Percentiles rank a stretch among this genome's conserved stretches.
These are phyloP conservation scores for Spiromastix sp. DNA, from an alignment of 2,329 filamentous ascomycete species.

Conservation along the genomic window DNA sequence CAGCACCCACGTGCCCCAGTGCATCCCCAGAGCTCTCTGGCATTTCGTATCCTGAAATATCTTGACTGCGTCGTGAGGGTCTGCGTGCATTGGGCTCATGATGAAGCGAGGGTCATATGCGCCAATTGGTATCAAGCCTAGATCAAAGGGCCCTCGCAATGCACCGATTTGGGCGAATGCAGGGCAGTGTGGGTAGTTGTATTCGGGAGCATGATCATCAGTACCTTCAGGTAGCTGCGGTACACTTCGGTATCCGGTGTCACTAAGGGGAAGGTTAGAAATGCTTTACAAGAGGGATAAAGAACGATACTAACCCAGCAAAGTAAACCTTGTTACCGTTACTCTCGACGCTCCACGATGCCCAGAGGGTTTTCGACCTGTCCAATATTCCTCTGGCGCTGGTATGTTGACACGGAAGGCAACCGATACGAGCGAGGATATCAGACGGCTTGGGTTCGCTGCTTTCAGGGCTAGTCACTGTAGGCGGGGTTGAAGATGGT, in stretches of 20 bases:
- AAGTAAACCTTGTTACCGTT: conserved; percentile 76
- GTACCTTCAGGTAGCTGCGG: conserved; percentile 49
- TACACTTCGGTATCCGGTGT: conserved; percentile 82
- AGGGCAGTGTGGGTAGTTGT: conserved; percentile 62
- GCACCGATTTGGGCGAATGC: conserved; percentile 77
- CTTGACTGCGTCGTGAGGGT: conserved; percentile 78
- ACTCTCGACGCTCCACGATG: conserved; percentile 69
- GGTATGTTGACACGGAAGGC: conserved; percentile 76
- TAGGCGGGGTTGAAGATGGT: conserved; percentile 17
- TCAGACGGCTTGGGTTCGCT: conserved; percentile 21
- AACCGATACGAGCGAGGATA: conserved; percentile 64
- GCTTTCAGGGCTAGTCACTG: conserved; percentile 21
- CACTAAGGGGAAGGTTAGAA: conserved; percentile 40
- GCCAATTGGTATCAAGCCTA: conserved; percentile 87
- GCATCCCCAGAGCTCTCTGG: conserved; percentile 68
- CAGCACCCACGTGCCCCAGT: conserved; percentile 84
- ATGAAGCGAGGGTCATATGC: conserved; percentile 59
- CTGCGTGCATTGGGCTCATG: conserved; percentile 74
- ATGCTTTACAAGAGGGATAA: conserved; percentile 9
- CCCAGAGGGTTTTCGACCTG: conserved; percentile 70
- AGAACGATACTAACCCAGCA: conserved; percentile 42
- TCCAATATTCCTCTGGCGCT: conserved; percentile 61
- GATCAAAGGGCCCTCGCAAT: conserved; percentile 73
- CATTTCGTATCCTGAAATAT: conserved; percentile 82
- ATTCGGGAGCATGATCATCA: conserved; percentile 63